Percentiles rank a stretch among this genome's conserved stretches.
Evolutionary conservation across 169 alveolate species (phyloP).

Genomic region (Fabrea salina): DNA sequence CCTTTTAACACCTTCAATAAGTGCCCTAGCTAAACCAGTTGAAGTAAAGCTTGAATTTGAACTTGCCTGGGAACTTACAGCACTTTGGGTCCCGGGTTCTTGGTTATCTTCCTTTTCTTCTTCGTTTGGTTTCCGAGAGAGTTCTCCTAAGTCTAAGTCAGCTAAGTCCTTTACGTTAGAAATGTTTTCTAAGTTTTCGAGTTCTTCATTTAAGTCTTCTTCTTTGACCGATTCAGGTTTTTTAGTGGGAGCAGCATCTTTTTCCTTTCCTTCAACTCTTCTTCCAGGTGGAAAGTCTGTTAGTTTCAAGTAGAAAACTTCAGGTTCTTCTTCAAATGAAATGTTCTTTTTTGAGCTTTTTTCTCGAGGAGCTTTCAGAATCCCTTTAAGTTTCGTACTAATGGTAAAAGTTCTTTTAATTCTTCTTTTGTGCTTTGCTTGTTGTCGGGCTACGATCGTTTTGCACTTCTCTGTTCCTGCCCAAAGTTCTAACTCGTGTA

Average conservation of each 20-base stretch:
- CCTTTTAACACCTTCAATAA: neutral
- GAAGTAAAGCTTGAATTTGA: slow-evolving; percentile 31
- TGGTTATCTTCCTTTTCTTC: neutral
- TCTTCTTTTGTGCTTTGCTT: neutral
- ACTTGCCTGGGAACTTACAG: neutral
- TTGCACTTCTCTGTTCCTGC: neutral
- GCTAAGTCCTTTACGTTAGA: slow-evolving; percentile 8
- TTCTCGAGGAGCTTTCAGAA: neutral
- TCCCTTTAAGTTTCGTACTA: neutral
- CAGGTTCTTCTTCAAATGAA: slow-evolving; percentile 3
- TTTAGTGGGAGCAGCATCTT: neutral
- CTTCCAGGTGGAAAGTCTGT: slow-evolving; percentile 20
- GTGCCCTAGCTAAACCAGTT: neutral
- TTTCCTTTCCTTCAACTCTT: neutral
- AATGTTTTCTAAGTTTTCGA: neutral
- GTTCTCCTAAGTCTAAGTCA: neutral
- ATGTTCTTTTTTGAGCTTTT: neutral
- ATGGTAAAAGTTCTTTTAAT: neutral
- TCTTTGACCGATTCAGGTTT: neutral
- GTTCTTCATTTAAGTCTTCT: slow-evolving; percentile 1
- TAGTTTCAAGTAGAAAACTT: neutral
- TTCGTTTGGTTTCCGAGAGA: neutral
- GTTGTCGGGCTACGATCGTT: neutral
- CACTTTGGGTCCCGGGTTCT: neutral
- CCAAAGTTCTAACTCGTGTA: neutral